Percentiles rank a stretch among this genome's conserved stretches.
Conservation (phyloP, 352 stramenopile genomes). For the Phytopythium chamaehyphon region DNA sequence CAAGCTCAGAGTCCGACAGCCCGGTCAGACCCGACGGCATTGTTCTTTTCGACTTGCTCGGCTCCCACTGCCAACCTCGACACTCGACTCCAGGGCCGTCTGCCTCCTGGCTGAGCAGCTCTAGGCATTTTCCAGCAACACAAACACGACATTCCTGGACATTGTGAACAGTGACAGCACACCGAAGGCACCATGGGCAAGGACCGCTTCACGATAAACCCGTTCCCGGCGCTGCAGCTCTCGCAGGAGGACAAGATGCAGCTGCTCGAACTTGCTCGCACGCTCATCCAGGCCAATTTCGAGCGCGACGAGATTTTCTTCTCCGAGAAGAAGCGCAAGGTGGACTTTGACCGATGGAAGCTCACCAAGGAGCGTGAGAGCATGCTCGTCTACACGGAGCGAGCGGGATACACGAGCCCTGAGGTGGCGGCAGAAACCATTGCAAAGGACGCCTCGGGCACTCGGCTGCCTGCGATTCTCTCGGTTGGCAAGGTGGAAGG, state of each 20-base stretch:
- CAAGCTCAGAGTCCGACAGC: too few relatives aligned
- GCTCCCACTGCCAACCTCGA: too few relatives aligned
- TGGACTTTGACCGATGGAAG: conserved; percentile 24
- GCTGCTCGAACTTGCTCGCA: conserved; percentile 21
- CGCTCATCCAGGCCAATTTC: conserved; percentile 24
- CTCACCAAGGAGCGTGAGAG: conserved; percentile 26
- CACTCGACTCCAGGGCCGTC: too few relatives aligned
- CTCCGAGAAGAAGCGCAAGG: conserved; percentile 12
- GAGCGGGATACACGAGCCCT: conserved; percentile 16
- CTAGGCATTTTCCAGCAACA: too few relatives aligned
- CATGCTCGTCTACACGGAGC: conserved; percentile 23
- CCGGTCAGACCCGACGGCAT: too few relatives aligned
- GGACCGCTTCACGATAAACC: conserved; percentile 31
- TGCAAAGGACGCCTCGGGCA: conserved; percentile 13
- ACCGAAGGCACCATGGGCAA: conserved; percentile 2
- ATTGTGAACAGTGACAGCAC: too few relatives aligned
- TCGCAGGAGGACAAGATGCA: conserved; percentile 16
- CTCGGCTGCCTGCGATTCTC: conserved; percentile 17
- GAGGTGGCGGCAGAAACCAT: conserved; percentile 1
- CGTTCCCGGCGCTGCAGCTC: conserved; percentile 24
- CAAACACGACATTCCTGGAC: too few relatives aligned
- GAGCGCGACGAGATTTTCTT: conserved; percentile 26
- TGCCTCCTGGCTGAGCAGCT: too few relatives aligned
- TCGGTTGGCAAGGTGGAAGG: conserved; percentile 20
- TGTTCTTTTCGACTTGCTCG: too few relatives aligned